Evolutionary conservation across 2,329 filamentous ascomycete genomes (phyloP), one percentile per base, ranked within the genome.

Genomic region (Sporothrix humicola): DNA sequence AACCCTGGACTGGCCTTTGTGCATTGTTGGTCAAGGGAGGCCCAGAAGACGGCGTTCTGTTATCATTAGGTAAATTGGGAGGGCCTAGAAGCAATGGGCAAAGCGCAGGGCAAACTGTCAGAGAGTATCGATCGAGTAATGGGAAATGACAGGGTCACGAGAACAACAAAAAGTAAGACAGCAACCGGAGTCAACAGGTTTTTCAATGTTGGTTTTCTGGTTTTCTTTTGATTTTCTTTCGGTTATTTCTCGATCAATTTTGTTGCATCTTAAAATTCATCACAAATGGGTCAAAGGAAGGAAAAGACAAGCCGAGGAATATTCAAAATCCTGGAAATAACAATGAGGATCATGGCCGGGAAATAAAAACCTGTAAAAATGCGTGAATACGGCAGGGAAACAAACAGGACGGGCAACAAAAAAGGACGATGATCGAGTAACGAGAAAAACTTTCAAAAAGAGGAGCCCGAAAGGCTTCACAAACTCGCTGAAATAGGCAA

Each of bases 71-170:
- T 65, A 54, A 56, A 50, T 26, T 7, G 12, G 6, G 59, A 65
- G 61, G 61, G 61, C 31, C 37, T 26, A 48, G 42, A 66, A 46
- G 31, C 42, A 66, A 15, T 2, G 12, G 23, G 4, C 23, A 23
- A n/a, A 20, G 23, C 23, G 23, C 46, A 31, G 46, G 65, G 4
- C 13, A 50, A n/a, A 8, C 1, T 37, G 31, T 37, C 31, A 42
- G 37, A 50, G 65, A 73, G 31, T 63, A 63, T 26, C 31, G 54
- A 69, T 69, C 65, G 72, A 73, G 72, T 69, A 69, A 73, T 61
- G 63, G 65, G 46, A 42, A 69, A 73, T 42, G 17, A 48, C 15
- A 42, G 15, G 23, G 66, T 69, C 66, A 56, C 46, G 66, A 54
- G 66, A 54, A 42, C 48, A 63, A 56, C 8, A 56, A 42, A 69